Evolutionary conservation across 2,329 filamentous ascomycete species (phyloP), one percentile per base, ranked within the genome.

Genomic region (Fusarium pseudonygamai): DNA sequence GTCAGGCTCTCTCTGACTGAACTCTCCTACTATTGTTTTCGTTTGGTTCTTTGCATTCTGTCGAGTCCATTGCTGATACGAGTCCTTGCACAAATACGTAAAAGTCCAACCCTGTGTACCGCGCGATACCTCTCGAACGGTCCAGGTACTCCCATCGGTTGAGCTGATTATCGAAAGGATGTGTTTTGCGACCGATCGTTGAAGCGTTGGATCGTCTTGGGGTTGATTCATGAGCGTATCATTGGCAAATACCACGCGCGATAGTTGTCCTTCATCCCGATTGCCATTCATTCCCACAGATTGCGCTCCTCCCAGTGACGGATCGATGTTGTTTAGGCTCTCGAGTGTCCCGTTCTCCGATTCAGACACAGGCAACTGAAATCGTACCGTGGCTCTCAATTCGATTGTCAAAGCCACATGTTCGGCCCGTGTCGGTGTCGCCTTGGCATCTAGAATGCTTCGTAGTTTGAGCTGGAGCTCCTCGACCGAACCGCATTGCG

Each of bases 31-130:
- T 30, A 83, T 76, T 10, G 79, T 73, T 67, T 83, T 85, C 22
- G 80, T 72, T 22, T 82, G 75, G 26, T 75, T 81, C 76, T 86
- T 87, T 11, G 81, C 79, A 68, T 84, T 81, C 69, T 86, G 84
- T 26, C 84, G 84, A 42, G 78, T 82, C 89, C 89, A 90, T 40
- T 83, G 82, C 69, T 85, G 83, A 46, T 83, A 80, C 6, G 89
- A 90, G 69, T 86, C 82, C 64, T 84, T 86, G 82, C 89, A 91
- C 24, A 84, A 79, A 70, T 88, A 90, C 7, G 82, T 84, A 60
- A 90, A 86, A 2, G 81, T 83, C 88, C 88, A 90, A 10, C 88
- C 87, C 49, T 87, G 84, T 1, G 83, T 70, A 13, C 78, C 81
- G 20, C 84, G 81, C 30, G 84, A 83, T 26, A 87, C 82, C 24